Base-by-base conservation (phyloP, 2,329 filamentous ascomycete species). In the Byssoonygena ceratinophila region DNA sequence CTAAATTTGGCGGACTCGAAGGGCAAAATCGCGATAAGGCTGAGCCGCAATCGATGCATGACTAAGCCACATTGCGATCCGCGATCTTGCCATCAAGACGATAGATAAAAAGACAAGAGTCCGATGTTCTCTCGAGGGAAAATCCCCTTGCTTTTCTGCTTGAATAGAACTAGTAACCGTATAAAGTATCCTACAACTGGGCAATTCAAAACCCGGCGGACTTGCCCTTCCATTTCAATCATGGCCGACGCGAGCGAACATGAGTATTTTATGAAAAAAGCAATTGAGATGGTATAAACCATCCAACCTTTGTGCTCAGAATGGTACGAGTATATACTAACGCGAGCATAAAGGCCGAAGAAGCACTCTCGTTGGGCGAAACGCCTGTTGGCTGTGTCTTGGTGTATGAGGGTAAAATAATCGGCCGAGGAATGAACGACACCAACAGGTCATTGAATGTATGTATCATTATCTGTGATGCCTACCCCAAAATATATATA, bases 311-410 rank as follows among this genome's bases (percentile, higher is more conserved):
- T 29, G 9, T 12, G n/a, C 6, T 4, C 7, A 37, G 11, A 16
- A 16, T 6, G 4, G 22, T 4, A 16, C 3, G 16, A 31, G 9
- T 12, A 25, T 44, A n/a, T 45, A 45, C 23, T 32, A 8, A 49
- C 29, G 4, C 37, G 32, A 51, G 44, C 48, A 20, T 11, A 36
- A 52, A 94, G 87, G 92, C 89, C 54, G 84, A 91, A 63, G 79
- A 88, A 59, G 92, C 94, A 20, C 80, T 98, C 46, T 74, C 75
- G 60, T 86, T 81, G 56, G 90, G 94, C 61, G 92, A 98, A 72
- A 97, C 94, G 1, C 92, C 92, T 1, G 92, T 98, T 18, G 94
- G 92, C 46, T 98, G 92, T 68, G 89, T 98, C 29, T 82, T 98
- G 50, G 90, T 97, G 20, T 79, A 89, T 65, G 71, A 87, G 25